Conservation (phyloP, 306 rosid genomes). For the Vigna radiata region DNA sequence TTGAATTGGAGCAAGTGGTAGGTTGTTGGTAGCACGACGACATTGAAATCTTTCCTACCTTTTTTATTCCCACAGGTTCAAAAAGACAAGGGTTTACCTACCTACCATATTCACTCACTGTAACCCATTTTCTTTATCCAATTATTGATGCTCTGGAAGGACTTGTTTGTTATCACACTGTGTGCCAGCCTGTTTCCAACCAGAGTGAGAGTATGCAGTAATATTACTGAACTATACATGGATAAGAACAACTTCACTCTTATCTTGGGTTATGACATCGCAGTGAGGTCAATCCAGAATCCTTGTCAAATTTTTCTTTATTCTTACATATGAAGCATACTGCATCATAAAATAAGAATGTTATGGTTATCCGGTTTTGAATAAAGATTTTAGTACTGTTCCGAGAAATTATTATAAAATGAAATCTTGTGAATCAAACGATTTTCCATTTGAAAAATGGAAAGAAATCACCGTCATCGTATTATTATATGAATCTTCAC, state of each 20-base stretch:
- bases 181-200: conserved; percentile 64
- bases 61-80: conserved; percentile 31
- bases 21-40: conserved; percentile 14
- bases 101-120: conserved; percentile 20
- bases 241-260: conserved; percentile 5
- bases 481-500: not conserved
- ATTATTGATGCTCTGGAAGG: conserved; percentile 42
- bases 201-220: not conserved
- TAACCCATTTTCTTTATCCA: conserved; percentile 31
- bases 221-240: not conserved
- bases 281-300: conserved; percentile 24
- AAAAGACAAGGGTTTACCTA: conserved; percentile 15
- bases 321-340: not conserved
- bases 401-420: too few relatives aligned
- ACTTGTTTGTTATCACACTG: conserved; percentile 41
- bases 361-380: too few relatives aligned
- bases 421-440: not conserved
- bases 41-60: conserved; percentile 1
- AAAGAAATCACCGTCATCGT: not conserved
- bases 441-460: conserved; percentile 19
- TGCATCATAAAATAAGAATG: not conserved
- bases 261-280: not conserved
- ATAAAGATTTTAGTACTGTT: too few relatives aligned
- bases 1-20: conserved; percentile 30
- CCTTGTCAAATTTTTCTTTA: conserved; percentile 5